Percentiles rank a stretch among this genome's conserved stretches.
phyloP scores from a whole-genome alignment of 768 basidiomycete genomes.

The Boletus rubroflammeus region DNA sequence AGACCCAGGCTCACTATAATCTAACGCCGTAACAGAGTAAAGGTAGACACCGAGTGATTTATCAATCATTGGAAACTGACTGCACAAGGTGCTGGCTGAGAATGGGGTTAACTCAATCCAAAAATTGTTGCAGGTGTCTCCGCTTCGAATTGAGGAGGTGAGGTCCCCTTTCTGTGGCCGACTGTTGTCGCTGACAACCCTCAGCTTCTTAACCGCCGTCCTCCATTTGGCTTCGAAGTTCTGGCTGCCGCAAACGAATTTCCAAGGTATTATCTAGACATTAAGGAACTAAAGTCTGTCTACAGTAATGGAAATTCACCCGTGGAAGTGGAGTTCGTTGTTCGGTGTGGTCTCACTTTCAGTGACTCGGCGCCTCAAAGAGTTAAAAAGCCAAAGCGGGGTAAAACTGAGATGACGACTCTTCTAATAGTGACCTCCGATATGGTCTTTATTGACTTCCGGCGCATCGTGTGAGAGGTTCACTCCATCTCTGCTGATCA shows the following conservation, averaged over 20 bases:
- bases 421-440: slow-evolving; percentile 78
- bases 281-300: slow-evolving; percentile 45
- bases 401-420: slow-evolving; percentile 57
- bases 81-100: slow-evolving; percentile 64
- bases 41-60: slow-evolving; percentile 13
- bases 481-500: not conserved
- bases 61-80: slow-evolving; percentile 8
- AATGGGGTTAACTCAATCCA: slow-evolving; percentile 66
- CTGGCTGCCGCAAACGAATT: slow-evolving; percentile 57
- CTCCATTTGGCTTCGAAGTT: slow-evolving; percentile 73
- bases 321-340: slow-evolving; percentile 52
- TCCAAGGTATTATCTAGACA: slow-evolving; percentile 56
- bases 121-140: slow-evolving; percentile 50
- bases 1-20: not conserved
- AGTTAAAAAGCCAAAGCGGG: slow-evolving; percentile 43
- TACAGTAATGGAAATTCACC: slow-evolving; percentile 46
- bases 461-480: slow-evolving; percentile 64
- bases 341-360: slow-evolving; percentile 52
- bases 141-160: slow-evolving; percentile 64
- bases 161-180: not conserved
- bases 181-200: slow-evolving; percentile 3
- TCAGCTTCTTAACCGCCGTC: slow-evolving; percentile 69
- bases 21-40: slow-evolving; percentile 20
- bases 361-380: slow-evolving; percentile 34
- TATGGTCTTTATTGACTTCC: slow-evolving; percentile 70